These are phyloP conservation scores for Volvox reticuliferus DNA, from an alignment of 139 green algal species.

Conservation along the genomic window DNA sequence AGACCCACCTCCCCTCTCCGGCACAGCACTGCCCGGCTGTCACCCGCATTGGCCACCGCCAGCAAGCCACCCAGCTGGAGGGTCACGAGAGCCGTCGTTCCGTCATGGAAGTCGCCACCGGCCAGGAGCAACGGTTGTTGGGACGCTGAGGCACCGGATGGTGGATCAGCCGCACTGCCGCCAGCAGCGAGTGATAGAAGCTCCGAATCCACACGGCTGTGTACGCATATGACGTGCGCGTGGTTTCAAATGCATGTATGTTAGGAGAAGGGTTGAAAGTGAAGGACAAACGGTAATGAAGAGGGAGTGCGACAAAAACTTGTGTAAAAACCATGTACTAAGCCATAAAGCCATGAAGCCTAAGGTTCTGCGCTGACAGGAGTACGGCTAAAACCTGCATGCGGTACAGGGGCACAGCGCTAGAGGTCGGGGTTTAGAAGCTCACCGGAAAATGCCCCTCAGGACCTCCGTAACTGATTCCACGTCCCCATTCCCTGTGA, in stretches of 20 bases:
- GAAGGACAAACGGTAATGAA: no score
- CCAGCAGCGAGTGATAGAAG: background rate
- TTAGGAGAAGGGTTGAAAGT: no score
- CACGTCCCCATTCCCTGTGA: background rate
- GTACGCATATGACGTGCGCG: no score
- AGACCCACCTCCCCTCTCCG: slow-evolving; percentile 56
- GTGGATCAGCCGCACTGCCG: no score
- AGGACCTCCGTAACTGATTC: background rate
- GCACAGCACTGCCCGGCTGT: slow-evolving; percentile 89
- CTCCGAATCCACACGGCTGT: background rate
- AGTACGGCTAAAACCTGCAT: no score
- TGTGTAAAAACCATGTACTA: no score
- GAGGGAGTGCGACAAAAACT: no score
- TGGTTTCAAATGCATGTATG: no score
- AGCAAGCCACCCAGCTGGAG: slow-evolving; percentile 72
- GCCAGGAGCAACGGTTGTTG: no score
- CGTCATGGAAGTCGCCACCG: slow-evolving; percentile 42
- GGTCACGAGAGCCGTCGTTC: slow-evolving; percentile 80
- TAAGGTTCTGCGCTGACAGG: no score
- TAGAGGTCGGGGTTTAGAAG: background rate
- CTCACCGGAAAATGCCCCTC: slow-evolving; percentile 11
- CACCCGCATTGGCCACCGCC: slow-evolving; percentile 86
- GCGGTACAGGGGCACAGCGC: no score
- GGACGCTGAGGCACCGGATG: background rate
- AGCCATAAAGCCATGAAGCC: no score